Evolutionary conservation across 2,329 filamentous ascomycete genomes (phyloP).

Genomic region (Fusarium napiforme): DNA sequence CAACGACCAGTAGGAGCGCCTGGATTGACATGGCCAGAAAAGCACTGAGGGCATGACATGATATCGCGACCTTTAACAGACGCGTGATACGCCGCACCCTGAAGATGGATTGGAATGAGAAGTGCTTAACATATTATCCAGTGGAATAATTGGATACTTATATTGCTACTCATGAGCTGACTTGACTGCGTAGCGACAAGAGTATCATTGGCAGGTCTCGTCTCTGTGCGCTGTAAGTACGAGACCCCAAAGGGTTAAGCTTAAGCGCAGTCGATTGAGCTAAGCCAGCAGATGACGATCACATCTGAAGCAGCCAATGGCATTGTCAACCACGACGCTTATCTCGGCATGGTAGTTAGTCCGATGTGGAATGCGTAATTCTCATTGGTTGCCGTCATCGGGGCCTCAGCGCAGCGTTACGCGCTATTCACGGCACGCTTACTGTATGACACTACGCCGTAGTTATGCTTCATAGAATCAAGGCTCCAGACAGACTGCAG

Average conservation of each 20-base stretch:
- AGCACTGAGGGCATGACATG: constrained; percentile 57
- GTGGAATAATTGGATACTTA: neutral
- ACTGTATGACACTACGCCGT: neutral
- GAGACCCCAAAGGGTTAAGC: neutral
- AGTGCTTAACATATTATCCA: rapidly evolving
- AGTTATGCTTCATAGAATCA: neutral
- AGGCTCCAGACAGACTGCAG: neutral
- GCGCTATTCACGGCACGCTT: neutral
- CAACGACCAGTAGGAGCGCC: constrained; percentile 58
- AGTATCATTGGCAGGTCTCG: neutral
- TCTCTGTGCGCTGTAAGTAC: neutral
- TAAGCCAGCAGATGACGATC: neutral
- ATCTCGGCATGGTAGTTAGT: neutral
- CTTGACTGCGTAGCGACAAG: neutral
- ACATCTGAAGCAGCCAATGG: neutral
- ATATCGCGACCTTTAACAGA: neutral
- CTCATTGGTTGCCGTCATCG: neutral
- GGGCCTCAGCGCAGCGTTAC: too few species aligned
- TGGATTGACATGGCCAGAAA: constrained; percentile 58
- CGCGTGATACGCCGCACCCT: rapidly evolving
- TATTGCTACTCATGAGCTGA: neutral
- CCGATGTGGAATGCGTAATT: neutral
- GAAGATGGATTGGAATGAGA: neutral
- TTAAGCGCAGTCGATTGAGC: neutral
- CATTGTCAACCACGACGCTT: neutral